A percentile compares a stretch with the other conserved stretches of the same genome.
Evolutionary conservation across 2,329 filamentous ascomycete genomes (phyloP).

Genomic region (Chrysoporthe puriensis): DNA sequence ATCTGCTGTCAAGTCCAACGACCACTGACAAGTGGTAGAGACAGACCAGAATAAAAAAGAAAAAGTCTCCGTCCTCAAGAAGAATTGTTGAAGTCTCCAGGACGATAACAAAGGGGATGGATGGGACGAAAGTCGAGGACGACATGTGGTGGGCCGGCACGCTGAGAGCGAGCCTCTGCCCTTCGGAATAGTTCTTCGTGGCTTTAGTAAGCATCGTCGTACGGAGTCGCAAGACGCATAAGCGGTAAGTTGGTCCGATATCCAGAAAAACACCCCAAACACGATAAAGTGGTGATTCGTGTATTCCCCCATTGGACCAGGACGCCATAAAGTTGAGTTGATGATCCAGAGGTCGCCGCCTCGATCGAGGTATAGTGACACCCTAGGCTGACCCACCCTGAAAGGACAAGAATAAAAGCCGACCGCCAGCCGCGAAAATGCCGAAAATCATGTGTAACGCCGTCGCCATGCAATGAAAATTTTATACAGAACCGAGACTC

Average conservation of each 20-base stretch:
- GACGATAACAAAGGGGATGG: constrained; percentile 13
- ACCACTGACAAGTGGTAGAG: constrained; percentile 14
- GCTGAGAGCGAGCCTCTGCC: constrained; percentile 9
- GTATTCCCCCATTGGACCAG: constrained; percentile 13
- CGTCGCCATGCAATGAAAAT: constrained; percentile 52
- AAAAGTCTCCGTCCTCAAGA: not conserved
- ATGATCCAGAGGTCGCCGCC: constrained; percentile 30
- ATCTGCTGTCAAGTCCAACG: constrained; percentile 6
- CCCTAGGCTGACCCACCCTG: constrained; percentile 9
- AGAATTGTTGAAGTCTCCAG: constrained; percentile 25
- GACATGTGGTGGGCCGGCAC: not conserved
- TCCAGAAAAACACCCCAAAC: not conserved
- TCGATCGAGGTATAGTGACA: constrained; percentile 18
- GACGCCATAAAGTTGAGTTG: constrained; percentile 26
- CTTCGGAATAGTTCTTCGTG: constrained; percentile 5
- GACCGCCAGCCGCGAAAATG: constrained; percentile 18
- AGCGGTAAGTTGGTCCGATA: constrained; percentile 17
- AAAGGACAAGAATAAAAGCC: constrained; percentile 15
- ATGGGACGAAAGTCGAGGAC: constrained; percentile 4
- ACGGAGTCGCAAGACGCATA: not conserved
- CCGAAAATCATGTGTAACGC: constrained; percentile 48
- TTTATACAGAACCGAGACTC: constrained; percentile 78
- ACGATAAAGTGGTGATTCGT: constrained; percentile 23
- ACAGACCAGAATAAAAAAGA: not conserved
- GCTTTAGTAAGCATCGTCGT: not conserved